These are phyloP conservation scores for Suillus decipiens DNA, from an alignment of 768 basidiomycete species.

Conservation along the genomic window DNA sequence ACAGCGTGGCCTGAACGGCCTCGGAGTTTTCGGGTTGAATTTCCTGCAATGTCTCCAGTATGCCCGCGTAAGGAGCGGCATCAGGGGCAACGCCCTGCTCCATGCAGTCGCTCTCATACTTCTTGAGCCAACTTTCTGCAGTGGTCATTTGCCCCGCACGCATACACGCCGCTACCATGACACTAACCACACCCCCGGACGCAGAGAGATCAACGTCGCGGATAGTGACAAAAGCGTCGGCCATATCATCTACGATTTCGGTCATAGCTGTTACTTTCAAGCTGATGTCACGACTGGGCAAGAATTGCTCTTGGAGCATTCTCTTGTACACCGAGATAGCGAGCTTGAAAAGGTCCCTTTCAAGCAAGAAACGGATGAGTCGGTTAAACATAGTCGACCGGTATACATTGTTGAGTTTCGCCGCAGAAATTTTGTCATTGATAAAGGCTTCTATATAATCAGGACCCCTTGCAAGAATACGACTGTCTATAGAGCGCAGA, in stretches of 20 bases:
- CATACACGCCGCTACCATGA: constrained; percentile 39
- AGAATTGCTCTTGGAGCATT: constrained; percentile 43
- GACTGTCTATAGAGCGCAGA: constrained; percentile 29
- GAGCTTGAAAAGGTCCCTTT: constrained; percentile 35
- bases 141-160: constrained; percentile 33
- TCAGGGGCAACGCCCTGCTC: constrained; percentile 17
- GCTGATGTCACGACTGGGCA: constrained; percentile 38
- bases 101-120: constrained; percentile 26
- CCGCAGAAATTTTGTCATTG: constrained; percentile 24
- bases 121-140: constrained; percentile 31
- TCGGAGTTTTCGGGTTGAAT: constrained; percentile 30
- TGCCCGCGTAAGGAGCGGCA: constrained; percentile 37
- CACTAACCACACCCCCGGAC: constrained; percentile 35
- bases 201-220: constrained; percentile 25
- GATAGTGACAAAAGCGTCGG: constrained; percentile 22
- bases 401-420: constrained; percentile 31
- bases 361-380: constrained; percentile 43
- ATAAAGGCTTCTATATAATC: constrained; percentile 24
- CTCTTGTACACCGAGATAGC: constrained; percentile 44
- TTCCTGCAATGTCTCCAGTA: constrained; percentile 40
- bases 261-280: constrained; percentile 26
- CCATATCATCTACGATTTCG: constrained; percentile 23
- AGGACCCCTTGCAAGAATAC: constrained; percentile 22
- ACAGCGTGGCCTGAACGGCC: constrained; percentile 39
- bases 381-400: constrained; percentile 37